These are phyloP conservation scores for Hymenotorrendiella dingleyae DNA, from an alignment of 2,329 filamentous ascomycete genomes.

Conservation along the genomic window DNA sequence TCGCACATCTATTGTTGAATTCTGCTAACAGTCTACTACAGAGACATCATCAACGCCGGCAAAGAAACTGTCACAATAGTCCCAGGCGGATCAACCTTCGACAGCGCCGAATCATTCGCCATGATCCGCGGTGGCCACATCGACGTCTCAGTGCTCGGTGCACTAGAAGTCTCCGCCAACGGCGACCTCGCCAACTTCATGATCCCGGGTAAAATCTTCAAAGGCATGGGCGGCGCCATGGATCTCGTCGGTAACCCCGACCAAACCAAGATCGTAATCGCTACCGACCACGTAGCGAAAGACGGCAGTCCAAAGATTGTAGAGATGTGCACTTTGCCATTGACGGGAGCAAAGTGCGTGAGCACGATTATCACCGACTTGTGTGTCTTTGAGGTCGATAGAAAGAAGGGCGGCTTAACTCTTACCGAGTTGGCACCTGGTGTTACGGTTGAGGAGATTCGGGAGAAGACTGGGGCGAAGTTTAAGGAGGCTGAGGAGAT, in stretches of 20 bases:
- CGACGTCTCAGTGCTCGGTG: slow-evolving; percentile 75
- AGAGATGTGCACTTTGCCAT: slow-evolving; percentile 54
- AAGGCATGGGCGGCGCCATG: slow-evolving; percentile 81
- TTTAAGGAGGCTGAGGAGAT: slow-evolving; percentile 58
- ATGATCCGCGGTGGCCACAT: slow-evolving; percentile 86
- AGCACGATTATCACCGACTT: slow-evolving; percentile 12
- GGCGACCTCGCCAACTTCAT: slow-evolving; percentile 87
- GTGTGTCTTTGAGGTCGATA: slow-evolving; percentile 67
- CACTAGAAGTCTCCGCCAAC: slow-evolving; percentile 62
- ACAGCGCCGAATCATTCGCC: slow-evolving; percentile 74
- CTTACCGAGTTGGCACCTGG: slow-evolving; percentile 67
- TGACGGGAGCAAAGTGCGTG: slow-evolving; percentile 45
- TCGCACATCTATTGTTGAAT: background rate
- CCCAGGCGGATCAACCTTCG: slow-evolving; percentile 71
- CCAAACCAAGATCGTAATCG: slow-evolving; percentile 65
- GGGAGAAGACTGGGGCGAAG: slow-evolving; percentile 62
- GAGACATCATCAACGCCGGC: slow-evolving; percentile 77
- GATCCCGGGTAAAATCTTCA: slow-evolving; percentile 81
- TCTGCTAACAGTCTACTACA: slow-evolving; percentile 16
- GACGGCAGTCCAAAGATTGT: slow-evolving; percentile 63
- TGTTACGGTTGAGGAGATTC: slow-evolving; percentile 62
- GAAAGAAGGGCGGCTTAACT: slow-evolving; percentile 54
- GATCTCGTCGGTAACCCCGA: slow-evolving; percentile 67
- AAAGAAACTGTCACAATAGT: slow-evolving; percentile 82
- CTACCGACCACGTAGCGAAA: slow-evolving; percentile 65